Evolutionary conservation across 2,329 filamentous ascomycete species (phyloP), one percentile per base, ranked within the genome.

Genomic region (Paecilomyces variotii): DNA sequence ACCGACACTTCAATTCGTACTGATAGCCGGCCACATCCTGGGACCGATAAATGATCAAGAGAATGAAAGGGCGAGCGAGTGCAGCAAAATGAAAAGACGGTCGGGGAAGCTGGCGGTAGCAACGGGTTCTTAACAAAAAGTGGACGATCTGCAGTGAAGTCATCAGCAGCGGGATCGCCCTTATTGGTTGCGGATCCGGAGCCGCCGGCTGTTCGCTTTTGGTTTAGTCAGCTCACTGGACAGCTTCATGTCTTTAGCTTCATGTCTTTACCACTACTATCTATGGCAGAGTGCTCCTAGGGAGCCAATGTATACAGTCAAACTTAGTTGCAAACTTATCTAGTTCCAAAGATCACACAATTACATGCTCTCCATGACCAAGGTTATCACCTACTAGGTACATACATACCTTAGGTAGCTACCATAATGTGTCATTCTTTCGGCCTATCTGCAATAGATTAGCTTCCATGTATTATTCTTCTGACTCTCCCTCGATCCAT

Each of bases 111-210:
- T 45, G 39, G 39, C 39, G 19, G 39, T 4, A 19, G 19, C 19
- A 19, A 19, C 19, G 19, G 19, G 19, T 19, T 19, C 19, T 34
- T 34, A 7, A 34, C 35, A n/a, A 27, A 52, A 28, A 26, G 50
- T 52, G 12, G 24, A 52, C 50, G 27, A 52, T 26, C 25, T 26
- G 50, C 50, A 52, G 54, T 34, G 65, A 65, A 53, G 67, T 68
- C 14, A 28, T 61, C 53, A 26, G 53, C 50, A 39, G 60, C n/a
- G 39, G 52, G 30, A 27, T 61, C 59, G 26, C 56, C 56, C n/a
- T 54, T 12, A 54, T 52, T 45, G 59, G 56, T 30, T 56, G 14
- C 45, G 12, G 35, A 53, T 24, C 35, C 39, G 39, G 39, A 45
- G 14, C n/a, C n/a, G 39, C 19, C 39, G 39, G 39, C 14, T 7